Evolutionary conservation across 1,284 basidiomycete genomes (phyloP), one percentile per base, ranked within the genome.

Genomic region (Megacollybia platyphylla): DNA sequence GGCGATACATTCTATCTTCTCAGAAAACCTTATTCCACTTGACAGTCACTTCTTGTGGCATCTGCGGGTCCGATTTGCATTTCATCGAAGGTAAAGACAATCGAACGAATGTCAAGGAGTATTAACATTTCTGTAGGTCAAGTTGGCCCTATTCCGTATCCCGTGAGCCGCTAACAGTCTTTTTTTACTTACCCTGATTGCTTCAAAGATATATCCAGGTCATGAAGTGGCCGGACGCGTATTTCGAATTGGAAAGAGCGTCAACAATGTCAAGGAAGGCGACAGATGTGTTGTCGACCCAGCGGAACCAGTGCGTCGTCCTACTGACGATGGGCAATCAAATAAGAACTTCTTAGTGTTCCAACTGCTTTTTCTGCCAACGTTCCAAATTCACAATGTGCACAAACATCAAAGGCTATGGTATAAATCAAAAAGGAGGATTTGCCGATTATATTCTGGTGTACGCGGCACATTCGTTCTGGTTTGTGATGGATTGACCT

Each of bases 251-350:
- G 36, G 36, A 13, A 38, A 38, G 36, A 38, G 13, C 18, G 11
- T 38, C 10, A 18, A 13, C 10, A 18, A 20, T 5, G 10, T 38
- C 24, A 17, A 13, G 10, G 10, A 11, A 11, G 36, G 36, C 5
- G 36, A 38, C 36, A 2, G 36, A 38, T 38, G 36, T 18, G 36
- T 38, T 10, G 36, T 20, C 10, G 36, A 38, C 17, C 36, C 36
- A 13, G 11, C 2, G 10, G 24, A 17, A 11, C 11, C 36, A 18
- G 36, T 38, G 2, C 11, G 17, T 38, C 11, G 13, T 10, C 13
- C 5, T 11, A 13, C 36, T 20, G 11, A 11, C 6, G n/a, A 13
- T 38, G 10, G 10, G 13, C 13, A 24, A 20, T 2, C 17, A 10
- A 5, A 3, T 11, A n/a, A 10, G 24, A 11, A n/a, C 4, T n/a